Evolutionary conservation across 495 filamentous ascomycete species (phyloP), one percentile per base, ranked within the genome.

Genomic region (Hamigera avellanea): DNA sequence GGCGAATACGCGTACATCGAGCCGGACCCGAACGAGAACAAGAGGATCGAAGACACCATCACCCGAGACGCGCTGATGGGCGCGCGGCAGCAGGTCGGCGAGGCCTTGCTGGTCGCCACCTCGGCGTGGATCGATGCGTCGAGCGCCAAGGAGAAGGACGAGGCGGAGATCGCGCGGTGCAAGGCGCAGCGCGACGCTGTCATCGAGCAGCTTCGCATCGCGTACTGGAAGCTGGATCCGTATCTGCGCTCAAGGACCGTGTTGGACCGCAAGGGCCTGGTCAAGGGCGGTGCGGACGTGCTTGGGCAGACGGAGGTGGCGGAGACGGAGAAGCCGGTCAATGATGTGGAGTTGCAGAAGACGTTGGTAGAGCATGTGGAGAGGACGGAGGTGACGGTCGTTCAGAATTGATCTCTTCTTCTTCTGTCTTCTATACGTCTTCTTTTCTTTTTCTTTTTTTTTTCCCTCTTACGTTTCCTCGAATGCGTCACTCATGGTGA

Each of bases 161-260:
- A 45, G 9, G 37, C 37, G 1, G 37, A 50, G 14, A 8, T 46
- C 9, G 38, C 45, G 8, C 64, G 69, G 18, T 72, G 80, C 33
- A 58, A 63, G 8, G 66, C 54, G 9, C 70, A 74, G n/a, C 66
- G 72, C 35, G 72, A 77, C 8, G 65, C 67, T 31, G 50, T 94
- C 2, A 61, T 76, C 0, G 72, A 71, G 40, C 54, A 69, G 32
- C 51, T 95, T 39, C 64, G 73, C 8, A 66, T 72, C 26, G 83
- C 86, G 40, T 93, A 95, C 57, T 98, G 91, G 89, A 53, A 61
- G 14, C 46, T 86, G 1, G 84, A 91, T 47, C 80, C 80, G 0
- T 86, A 85, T 52, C 26, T 82, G 6, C 65, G 86, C n/a, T 82
- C 81, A 10, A 63, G 78, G 46, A 73, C 71, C 6, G 56, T 66